Percentiles rank a stretch among this genome's conserved stretches.
phyloP scores from a whole-genome alignment of 2,329 filamentous ascomycete genomes.

The Coleophoma eucalyptorum region DNA sequence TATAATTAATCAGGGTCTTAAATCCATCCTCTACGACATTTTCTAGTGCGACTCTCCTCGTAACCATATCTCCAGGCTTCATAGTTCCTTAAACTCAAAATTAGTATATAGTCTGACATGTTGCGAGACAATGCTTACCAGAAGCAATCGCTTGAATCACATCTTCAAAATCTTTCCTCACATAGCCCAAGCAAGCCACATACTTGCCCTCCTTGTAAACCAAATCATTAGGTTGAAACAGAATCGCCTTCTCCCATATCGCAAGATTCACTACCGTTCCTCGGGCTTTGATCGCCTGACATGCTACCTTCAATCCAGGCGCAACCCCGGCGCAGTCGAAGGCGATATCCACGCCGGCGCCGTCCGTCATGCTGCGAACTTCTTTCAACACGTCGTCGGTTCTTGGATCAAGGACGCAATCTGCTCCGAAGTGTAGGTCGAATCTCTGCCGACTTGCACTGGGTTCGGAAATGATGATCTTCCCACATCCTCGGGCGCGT shows the following conservation, averaged over 20 bases:
- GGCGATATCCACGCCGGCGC: slow-evolving; percentile 50
- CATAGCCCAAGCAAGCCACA: slow-evolving; percentile 29
- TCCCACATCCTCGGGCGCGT: slow-evolving; percentile 44
- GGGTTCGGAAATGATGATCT: slow-evolving; percentile 56
- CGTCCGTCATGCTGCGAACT: slow-evolving; percentile 41
- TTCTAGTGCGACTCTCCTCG: slow-evolving; percentile 50
- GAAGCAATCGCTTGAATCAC: slow-evolving; percentile 48
- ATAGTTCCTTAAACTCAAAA: slow-evolving; percentile 35
- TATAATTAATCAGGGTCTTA: slow-evolving; percentile 51
- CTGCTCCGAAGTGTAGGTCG: slow-evolving; percentile 50
- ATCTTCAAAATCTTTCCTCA: slow-evolving; percentile 44
- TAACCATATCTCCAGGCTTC: slow-evolving; percentile 56
- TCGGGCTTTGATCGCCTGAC: slow-evolving; percentile 43
- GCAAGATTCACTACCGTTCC: slow-evolving; percentile 63
- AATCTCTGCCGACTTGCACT: slow-evolving; percentile 45
- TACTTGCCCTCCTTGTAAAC: slow-evolving; percentile 50
- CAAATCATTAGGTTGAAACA: slow-evolving; percentile 49
- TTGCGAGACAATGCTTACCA: slow-evolving; percentile 19
- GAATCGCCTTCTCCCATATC: slow-evolving; percentile 55
- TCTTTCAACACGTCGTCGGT: slow-evolving; percentile 43
- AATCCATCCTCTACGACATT: slow-evolving; percentile 55
- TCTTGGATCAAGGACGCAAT: slow-evolving; percentile 47
- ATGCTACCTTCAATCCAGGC: slow-evolving; percentile 37
- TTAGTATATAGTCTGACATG: neutral
- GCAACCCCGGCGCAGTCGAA: slow-evolving; percentile 61